These are phyloP conservation scores for Sextonia rubra DNA, from an alignment of 164 flowering plant species.

Conservation along the genomic window DNA sequence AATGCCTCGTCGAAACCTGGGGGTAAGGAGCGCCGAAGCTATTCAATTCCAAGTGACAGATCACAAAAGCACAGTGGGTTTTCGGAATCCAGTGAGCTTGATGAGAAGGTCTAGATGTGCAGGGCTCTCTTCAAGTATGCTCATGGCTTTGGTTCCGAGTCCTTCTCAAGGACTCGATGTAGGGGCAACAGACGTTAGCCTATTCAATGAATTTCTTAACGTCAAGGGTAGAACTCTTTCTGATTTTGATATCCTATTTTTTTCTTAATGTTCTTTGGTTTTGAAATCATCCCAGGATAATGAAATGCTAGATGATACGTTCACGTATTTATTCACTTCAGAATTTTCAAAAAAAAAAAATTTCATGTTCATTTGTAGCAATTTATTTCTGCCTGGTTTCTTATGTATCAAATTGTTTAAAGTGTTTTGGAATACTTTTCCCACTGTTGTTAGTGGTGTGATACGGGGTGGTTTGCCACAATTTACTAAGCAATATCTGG, in stretches of 20 bases:
- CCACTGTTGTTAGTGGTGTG: too few species aligned
- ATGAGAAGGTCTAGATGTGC: conserved; percentile 38
- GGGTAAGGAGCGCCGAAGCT: conserved; percentile 64
- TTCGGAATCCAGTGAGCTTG: conserved; percentile 30
- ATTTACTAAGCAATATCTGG: too few species aligned
- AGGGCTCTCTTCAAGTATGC: background rate
- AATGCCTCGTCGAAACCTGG: conserved; percentile 80
- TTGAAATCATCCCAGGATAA: conserved; percentile 16
- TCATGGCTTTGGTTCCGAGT: background rate
- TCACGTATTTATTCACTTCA: conserved; percentile 3
- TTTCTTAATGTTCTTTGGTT: conserved; percentile 4
- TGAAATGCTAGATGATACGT: background rate
- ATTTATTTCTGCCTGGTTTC: conserved; percentile 16
- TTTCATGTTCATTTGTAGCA: conserved; percentile 19
- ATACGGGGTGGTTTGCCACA: too few species aligned
- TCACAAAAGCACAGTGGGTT: conserved; percentile 32
- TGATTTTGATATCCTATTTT: background rate
- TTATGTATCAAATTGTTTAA: background rate
- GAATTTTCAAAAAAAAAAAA: too few species aligned
- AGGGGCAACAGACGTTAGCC: conserved; percentile 1
- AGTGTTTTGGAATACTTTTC: too few species aligned
- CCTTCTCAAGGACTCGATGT: background rate
- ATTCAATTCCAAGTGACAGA: conserved; percentile 31
- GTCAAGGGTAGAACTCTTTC: conserved; percentile 9
- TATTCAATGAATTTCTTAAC: conserved; percentile 9